phyloP scores from a whole-genome alignment of 2,329 filamentous ascomycete species.

The Talaromyces rugulosus region DNA sequence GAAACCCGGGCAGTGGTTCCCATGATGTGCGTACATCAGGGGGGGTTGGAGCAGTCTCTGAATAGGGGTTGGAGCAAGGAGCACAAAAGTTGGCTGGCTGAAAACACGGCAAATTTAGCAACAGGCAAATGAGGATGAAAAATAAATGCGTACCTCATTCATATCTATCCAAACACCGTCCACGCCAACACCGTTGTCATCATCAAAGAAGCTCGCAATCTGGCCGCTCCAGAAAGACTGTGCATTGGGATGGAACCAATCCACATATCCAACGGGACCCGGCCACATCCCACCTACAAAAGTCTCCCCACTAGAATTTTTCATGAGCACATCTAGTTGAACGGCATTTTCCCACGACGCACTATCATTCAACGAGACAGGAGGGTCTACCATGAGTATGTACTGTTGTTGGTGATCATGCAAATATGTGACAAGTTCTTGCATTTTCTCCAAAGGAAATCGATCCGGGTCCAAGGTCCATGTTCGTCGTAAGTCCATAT shows the following conservation, averaged over 20 bases:
- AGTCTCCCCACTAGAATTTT: constrained; percentile 50
- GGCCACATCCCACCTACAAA: constrained; percentile 69
- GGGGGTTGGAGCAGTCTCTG: constrained; percentile 54
- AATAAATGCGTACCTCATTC: constrained; percentile 46
- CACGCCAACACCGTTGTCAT: constrained; percentile 64
- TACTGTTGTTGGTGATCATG: constrained; percentile 66
- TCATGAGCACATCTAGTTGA: constrained; percentile 52
- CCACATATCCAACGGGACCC: constrained; percentile 66
- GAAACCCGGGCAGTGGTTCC: constrained; percentile 66
- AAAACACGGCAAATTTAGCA: background rate
- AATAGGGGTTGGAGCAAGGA: constrained; percentile 49
- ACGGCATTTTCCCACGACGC: constrained; percentile 58
- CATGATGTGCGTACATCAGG: constrained; percentile 63
- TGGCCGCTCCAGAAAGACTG: constrained; percentile 67
- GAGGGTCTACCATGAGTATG: constrained; percentile 70
- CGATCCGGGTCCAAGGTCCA: constrained; percentile 38
- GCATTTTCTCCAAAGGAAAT: constrained; percentile 48
- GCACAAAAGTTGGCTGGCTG: constrained; percentile 48
- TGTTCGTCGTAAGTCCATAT: constrained; percentile 34
- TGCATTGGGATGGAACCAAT: constrained; percentile 68
- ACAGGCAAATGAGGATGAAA: no score
- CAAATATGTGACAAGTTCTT: constrained; percentile 61
- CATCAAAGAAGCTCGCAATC: constrained; percentile 61
- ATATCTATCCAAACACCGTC: constrained; percentile 76
- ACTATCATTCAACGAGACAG: constrained; percentile 28